Evolutionary conservation across 78 protist species (phyloP).

Genomic region (Pelomyxa schiedti): DNA sequence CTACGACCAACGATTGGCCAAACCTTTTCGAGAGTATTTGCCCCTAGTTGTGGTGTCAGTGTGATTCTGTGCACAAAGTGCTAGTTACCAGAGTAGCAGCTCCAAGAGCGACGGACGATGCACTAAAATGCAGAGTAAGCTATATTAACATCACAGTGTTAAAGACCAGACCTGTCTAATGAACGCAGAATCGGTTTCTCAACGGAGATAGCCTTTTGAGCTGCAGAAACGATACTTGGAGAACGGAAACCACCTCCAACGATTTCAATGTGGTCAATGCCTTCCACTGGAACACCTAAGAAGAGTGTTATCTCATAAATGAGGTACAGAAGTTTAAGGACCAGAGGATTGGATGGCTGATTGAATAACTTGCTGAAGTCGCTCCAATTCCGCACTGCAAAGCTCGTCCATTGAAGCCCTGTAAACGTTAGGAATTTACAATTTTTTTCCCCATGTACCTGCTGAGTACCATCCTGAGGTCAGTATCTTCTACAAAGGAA

Average conservation of each 20-base stretch:
- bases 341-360: background rate
- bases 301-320: no score
- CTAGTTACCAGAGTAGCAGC: no score
- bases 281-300: no score
- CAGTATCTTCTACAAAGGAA: background rate
- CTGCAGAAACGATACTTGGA: background rate
- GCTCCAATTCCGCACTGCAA: background rate
- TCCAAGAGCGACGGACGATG: background rate
- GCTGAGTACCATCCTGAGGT: background rate
- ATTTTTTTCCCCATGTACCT: no score
- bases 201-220: background rate
- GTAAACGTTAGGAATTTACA: no score
- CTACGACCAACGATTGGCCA: background rate
- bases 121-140: background rate
- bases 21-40: background rate
- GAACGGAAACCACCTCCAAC: background rate
- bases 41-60: no score
- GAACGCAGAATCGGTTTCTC: background rate
- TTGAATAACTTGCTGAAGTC: background rate
- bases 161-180: background rate
- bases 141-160: background rate
- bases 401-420: background rate
- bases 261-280: no score
- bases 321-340: background rate
- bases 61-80: no score